These are phyloP conservation scores for Eucalyptus shirleyi DNA, from an alignment of 345 rosid species.

Conservation along the genomic window DNA sequence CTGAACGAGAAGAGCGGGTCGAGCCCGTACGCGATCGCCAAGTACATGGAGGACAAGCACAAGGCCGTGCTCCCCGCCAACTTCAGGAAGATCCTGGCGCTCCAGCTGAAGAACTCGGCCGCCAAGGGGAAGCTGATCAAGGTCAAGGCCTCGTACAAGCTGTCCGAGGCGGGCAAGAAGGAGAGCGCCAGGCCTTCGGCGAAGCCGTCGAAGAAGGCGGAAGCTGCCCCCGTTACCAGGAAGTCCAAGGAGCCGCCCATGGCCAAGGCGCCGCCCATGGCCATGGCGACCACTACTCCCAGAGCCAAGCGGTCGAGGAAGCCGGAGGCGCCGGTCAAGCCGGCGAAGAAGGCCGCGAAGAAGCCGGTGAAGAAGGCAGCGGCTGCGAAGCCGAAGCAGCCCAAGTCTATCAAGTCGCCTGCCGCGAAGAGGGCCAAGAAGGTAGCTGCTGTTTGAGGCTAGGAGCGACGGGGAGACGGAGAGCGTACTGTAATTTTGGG, in stretches of 20 bases:
- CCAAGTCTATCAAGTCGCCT: slow-evolving; percentile 1
- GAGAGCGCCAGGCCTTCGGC: slow-evolving; percentile 25
- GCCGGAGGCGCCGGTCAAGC: neutral
- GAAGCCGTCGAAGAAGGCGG: slow-evolving; percentile 30
- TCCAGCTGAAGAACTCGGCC: slow-evolving; percentile 62
- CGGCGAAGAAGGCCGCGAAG: neutral
- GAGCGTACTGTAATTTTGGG: neutral
- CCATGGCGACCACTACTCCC: neutral
- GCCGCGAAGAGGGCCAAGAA: slow-evolving; percentile 2
- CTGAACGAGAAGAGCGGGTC: slow-evolving; percentile 68
- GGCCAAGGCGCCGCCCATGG: neutral
- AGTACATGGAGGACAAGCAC: slow-evolving; percentile 71
- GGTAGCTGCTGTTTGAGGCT: neutral
- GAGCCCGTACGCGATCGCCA: slow-evolving; percentile 76
- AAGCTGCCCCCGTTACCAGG: slow-evolving; percentile 17
- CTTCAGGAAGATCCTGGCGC: slow-evolving; percentile 51
- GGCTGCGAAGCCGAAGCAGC: slow-evolving; percentile 4
- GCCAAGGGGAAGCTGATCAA: slow-evolving; percentile 56
- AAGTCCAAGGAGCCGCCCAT: neutral
- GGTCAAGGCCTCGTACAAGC: slow-evolving; percentile 81
- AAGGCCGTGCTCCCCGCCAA: slow-evolving; percentile 49
- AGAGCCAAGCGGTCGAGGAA: neutral
- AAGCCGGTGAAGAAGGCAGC: neutral
- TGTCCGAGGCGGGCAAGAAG: slow-evolving; percentile 28
- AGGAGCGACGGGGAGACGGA: neutral